Evolutionary conservation across 441 rosid genomes (phyloP).

Genomic region (Lepidium campestre): DNA sequence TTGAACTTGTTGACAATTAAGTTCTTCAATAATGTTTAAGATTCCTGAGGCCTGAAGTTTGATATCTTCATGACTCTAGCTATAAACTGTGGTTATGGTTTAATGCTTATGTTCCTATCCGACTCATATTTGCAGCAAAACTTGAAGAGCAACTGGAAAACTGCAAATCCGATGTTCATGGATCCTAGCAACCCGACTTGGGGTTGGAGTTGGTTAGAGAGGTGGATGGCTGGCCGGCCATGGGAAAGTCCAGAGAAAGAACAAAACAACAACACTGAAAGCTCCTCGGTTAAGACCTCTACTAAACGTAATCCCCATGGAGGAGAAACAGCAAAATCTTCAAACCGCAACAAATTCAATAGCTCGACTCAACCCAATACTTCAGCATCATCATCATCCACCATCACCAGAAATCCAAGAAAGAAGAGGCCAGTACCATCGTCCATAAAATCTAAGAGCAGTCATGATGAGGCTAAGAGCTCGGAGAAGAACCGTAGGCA

Average conservation of each 20-base stretch:
- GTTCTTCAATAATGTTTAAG: background rate
- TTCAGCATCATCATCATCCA: constrained; percentile 25
- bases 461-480: constrained; percentile 51
- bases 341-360: constrained; percentile 65
- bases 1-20: background rate
- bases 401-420: constrained; percentile 37
- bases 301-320: constrained; percentile 31
- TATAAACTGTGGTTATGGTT: background rate
- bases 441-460: constrained; percentile 47
- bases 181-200: constrained; percentile 59
- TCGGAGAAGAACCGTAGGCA: constrained; percentile 44
- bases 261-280: constrained; percentile 39
- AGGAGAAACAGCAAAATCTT: constrained; percentile 65
- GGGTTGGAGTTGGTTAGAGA: constrained; percentile 79
- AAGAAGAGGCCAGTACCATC: constrained; percentile 39
- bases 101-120: background rate
- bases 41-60: background rate
- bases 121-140: constrained; percentile 37
- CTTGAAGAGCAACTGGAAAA: constrained; percentile 46
- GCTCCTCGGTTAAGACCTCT: constrained; percentile 40
- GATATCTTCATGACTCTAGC: background rate
- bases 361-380: constrained; percentile 22
- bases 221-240: constrained; percentile 86
- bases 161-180: constrained; percentile 45
- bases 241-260: constrained; percentile 54